Conservation (phyloP, 352 stramenopile genomes). For the Phytopythium litorale region DNA sequence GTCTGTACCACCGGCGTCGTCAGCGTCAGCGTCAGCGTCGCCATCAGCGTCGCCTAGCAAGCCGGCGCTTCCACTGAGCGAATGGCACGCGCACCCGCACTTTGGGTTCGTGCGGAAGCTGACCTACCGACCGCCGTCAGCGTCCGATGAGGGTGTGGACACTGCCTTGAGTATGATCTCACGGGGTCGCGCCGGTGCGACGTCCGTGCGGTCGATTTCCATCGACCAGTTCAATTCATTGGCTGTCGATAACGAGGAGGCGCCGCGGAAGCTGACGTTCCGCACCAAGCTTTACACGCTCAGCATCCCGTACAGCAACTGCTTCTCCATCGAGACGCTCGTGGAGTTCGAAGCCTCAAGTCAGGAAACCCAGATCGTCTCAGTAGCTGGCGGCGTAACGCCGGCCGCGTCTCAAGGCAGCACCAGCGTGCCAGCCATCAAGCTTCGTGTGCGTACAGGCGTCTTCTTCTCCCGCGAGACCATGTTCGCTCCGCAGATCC, state of each 20-base stretch:
- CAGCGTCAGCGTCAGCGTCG: neutral
- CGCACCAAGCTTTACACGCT: constrained; percentile 62
- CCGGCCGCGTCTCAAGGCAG: neutral
- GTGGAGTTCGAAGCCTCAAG: constrained; percentile 41
- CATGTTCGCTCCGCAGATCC: constrained; percentile 26
- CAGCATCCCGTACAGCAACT: constrained; percentile 61
- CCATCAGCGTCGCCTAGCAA: neutral
- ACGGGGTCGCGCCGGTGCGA: constrained; percentile 1
- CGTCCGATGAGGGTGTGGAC: neutral
- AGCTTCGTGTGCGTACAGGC: constrained; percentile 19
- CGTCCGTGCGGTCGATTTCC: constrained; percentile 30
- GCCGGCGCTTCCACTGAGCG: constrained; percentile 14
- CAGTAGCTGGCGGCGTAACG: neutral
- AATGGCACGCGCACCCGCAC: constrained; percentile 48
- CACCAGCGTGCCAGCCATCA: constrained; percentile 10
- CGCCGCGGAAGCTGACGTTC: constrained; percentile 33
- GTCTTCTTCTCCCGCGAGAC: constrained; percentile 26
- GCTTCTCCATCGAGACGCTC: constrained; percentile 56
- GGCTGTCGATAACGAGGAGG: constrained; percentile 23
- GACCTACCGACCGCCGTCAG: constrained; percentile 29
- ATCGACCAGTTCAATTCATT: constrained; percentile 65
- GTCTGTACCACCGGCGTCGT: neutral
- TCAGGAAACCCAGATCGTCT: constrained; percentile 10
- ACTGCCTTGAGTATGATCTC: neutral
- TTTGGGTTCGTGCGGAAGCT: constrained; percentile 56